Conservation (phyloP, 345 rosid species). For the Erucastrum elatum region DNA sequence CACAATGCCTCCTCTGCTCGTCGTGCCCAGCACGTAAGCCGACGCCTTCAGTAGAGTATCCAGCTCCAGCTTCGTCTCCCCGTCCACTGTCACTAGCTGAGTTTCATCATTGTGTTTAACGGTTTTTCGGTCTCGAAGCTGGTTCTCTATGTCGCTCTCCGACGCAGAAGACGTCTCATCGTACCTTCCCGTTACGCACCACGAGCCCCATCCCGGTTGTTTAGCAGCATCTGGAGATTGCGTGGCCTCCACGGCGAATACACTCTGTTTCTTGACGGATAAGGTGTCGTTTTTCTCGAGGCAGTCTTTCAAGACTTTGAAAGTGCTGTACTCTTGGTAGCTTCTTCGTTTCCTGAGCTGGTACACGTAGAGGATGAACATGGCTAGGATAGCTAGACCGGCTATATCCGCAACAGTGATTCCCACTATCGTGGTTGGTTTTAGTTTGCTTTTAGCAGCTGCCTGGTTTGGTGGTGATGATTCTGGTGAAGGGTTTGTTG, state of each 20-base stretch:
- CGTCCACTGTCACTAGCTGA: constrained; percentile 59
- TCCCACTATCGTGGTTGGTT: constrained; percentile 66
- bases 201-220: constrained; percentile 54
- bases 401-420: constrained; percentile 65
- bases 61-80: constrained; percentile 66
- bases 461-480: constrained; percentile 20
- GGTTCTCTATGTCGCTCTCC: constrained; percentile 58
- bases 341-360: constrained; percentile 56
- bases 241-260: neutral
- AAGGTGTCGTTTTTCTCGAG: constrained; percentile 30
- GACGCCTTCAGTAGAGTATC: constrained; percentile 81
- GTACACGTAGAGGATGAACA: constrained; percentile 61
- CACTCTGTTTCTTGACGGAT: constrained; percentile 25
- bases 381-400: constrained; percentile 62
- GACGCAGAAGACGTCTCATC: constrained; percentile 60
- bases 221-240: constrained; percentile 29
- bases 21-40: constrained; percentile 73
- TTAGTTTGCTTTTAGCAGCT: constrained; percentile 47
- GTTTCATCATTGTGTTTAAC: constrained; percentile 42
- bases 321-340: constrained; percentile 19
- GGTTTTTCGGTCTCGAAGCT: neutral
- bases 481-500: constrained; percentile 38
- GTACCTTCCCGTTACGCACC: constrained; percentile 53
- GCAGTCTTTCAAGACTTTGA: constrained; percentile 29
- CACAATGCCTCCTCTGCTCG: constrained; percentile 64